phyloP scores from a whole-genome alignment of 2,329 filamentous ascomycete genomes.

The Teratosphaeria pseudoeucalypti region DNA sequence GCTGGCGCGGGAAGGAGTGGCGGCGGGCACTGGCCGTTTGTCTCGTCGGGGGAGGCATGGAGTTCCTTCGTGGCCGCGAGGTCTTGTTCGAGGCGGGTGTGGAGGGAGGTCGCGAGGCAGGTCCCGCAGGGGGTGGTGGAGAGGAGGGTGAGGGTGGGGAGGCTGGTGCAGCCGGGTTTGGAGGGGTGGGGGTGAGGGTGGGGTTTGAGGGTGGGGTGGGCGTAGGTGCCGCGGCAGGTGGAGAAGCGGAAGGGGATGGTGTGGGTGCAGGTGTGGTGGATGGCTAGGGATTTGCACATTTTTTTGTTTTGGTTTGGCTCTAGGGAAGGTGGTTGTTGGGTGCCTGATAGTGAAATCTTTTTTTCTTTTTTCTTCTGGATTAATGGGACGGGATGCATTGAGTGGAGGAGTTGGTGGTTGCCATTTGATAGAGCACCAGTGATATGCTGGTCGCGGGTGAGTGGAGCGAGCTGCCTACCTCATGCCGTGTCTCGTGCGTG shows the following conservation, averaged over 20 bases:
- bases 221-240: conserved; percentile 25
- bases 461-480: not conserved
- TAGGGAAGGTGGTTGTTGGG: not conserved
- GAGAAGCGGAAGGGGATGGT: conserved; percentile 19
- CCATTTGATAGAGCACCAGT: not conserved
- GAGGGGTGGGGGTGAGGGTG: not conserved
- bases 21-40: not conserved
- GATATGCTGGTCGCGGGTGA: conserved; percentile 1
- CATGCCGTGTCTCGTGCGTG: not conserved
- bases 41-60: not conserved
- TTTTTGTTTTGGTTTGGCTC: not conserved
- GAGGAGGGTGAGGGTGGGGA: conserved; percentile 16
- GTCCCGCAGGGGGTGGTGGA: not conserved
- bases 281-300: conserved; percentile 30
- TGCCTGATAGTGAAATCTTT: not conserved
- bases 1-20: not conserved
- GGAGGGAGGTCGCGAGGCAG: not conserved
- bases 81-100: not conserved
- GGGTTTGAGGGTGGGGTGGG: conserved; percentile 5
- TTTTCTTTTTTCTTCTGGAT: not conserved
- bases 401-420: conserved; percentile 1
- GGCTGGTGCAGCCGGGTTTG: conserved; percentile 20
- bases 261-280: conserved; percentile 26
- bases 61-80: not conserved
- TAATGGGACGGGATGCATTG: conserved; percentile 5